These are phyloP conservation scores for Salix viminalis DNA, from an alignment of 345 rosid species.

Conservation along the genomic window DNA sequence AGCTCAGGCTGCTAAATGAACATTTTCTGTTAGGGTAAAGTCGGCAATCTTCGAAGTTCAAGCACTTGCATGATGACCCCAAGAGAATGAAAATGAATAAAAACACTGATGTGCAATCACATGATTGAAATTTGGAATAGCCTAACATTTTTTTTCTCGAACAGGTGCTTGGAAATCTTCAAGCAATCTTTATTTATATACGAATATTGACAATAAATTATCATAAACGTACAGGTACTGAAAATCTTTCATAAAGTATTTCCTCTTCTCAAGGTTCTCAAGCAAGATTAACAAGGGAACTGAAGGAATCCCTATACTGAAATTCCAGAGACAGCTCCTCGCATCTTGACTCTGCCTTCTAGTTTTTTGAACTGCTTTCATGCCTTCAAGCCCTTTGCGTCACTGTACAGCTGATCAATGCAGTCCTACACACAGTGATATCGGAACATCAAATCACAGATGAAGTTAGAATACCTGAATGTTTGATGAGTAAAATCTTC, in stretches of 20 bases:
- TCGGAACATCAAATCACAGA: not conserved
- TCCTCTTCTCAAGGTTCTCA: not conserved
- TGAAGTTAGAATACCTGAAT: not conserved
- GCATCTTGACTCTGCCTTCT: not conserved
- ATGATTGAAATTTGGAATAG: not conserved
- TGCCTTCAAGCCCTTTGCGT: conserved; percentile 56
- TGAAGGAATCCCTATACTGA: not conserved
- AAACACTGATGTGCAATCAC: not conserved
- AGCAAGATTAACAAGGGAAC: not conserved
- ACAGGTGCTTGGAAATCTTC: not conserved
- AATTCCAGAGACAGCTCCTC: not conserved
- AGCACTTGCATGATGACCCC: not conserved
- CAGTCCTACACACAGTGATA: conserved; percentile 36
- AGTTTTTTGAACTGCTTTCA: conserved; percentile 21
- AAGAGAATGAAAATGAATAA: not conserved
- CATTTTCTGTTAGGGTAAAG: not conserved
- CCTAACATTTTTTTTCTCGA: not conserved
- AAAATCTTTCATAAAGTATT: not conserved
- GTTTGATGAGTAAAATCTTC: not conserved
- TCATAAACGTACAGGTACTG: not conserved
- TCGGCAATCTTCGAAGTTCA: not conserved
- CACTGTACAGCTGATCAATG: conserved; percentile 63
- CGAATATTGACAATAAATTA: conserved; percentile 4
- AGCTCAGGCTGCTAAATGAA: not conserved
- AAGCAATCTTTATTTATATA: conserved; percentile 15